Percentiles rank a stretch among this genome's conserved stretches.
These are phyloP conservation scores for Letharia lupina DNA, from an alignment of 495 filamentous ascomycete genomes.

Conservation along the genomic window DNA sequence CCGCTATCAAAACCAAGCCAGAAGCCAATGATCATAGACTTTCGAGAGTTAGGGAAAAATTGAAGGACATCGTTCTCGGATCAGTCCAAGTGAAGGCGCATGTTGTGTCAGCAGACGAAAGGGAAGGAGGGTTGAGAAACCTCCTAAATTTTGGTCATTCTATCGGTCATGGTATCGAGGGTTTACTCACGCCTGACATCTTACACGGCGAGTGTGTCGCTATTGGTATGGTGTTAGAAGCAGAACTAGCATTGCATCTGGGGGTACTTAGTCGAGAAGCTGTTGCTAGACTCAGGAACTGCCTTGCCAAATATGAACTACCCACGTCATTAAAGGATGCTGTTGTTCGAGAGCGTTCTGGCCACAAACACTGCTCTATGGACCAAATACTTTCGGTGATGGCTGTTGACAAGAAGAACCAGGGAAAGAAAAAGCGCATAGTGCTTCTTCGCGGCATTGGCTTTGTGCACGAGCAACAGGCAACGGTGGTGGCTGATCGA, in stretches of 20 bases:
- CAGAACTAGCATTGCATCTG: constrained; percentile 82
- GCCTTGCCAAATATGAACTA: constrained; percentile 84
- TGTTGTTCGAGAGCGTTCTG: constrained; percentile 74
- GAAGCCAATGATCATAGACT: constrained; percentile 50
- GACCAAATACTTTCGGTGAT: constrained; percentile 83
- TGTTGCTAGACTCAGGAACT: constrained; percentile 83
- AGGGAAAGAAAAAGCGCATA: constrained; percentile 90
- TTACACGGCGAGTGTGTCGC: constrained; percentile 93
- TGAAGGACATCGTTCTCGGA: constrained; percentile 82
- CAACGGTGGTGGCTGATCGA: constrained; percentile 77
- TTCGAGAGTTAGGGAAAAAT: constrained; percentile 58
- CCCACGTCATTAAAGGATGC: constrained; percentile 81
- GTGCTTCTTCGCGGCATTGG: constrained; percentile 92
- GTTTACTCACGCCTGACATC: constrained; percentile 89
- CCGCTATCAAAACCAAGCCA: constrained; percentile 53
- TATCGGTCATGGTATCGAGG: constrained; percentile 94
- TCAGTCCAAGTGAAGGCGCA: constrained; percentile 85
- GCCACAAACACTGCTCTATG: constrained; percentile 83
- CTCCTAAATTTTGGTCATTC: constrained; percentile 97
- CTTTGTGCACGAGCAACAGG: constrained; percentile 73
- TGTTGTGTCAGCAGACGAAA: constrained; percentile 88
- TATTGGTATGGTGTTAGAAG: constrained; percentile 97
- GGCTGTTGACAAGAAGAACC: constrained; percentile 98
- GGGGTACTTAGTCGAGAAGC: constrained; percentile 81
- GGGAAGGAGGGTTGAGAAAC: constrained; percentile 89